These are phyloP conservation scores for Ambrosia hybrid DNA, from an alignment of 140 eudicot species.

Conservation along the genomic window DNA sequence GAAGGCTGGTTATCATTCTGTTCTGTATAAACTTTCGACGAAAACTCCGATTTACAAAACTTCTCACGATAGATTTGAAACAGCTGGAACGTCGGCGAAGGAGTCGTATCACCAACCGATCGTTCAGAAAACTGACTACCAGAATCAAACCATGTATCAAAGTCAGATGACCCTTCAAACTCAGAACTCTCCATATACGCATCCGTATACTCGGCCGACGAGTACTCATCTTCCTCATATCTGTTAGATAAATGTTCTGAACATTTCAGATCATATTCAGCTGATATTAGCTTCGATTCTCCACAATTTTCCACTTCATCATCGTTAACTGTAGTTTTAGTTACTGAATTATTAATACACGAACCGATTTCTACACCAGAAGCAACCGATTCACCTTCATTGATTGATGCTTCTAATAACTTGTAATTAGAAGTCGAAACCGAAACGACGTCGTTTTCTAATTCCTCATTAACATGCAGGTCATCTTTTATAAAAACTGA, in stretches of 20 bases:
- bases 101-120: conserved; percentile 51
- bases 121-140: conserved; percentile 93
- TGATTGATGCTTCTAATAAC: conserved; percentile 16
- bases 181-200: conserved; percentile 42
- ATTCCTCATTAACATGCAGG: conserved; percentile 20
- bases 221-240: conserved; percentile 41
- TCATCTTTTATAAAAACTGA: conserved; percentile 28
- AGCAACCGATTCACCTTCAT: conserved; percentile 39
- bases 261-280: conserved; percentile 61
- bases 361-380: conserved; percentile 31
- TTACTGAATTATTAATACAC: conserved; percentile 18
- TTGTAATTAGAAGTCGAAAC: conserved; percentile 11
- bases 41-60: conserved; percentile 49
- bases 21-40: conserved; percentile 18
- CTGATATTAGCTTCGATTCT: conserved; percentile 37
- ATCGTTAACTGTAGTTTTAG: conserved; percentile 17
- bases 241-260: conserved; percentile 53
- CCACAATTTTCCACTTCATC: conserved; percentile 38
- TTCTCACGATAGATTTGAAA: conserved; percentile 47
- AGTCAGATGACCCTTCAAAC: conserved; percentile 52
- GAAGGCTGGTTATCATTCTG: conserved; percentile 16
- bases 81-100: conserved; percentile 72
- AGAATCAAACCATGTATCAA: conserved; percentile 61
- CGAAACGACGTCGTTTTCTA: conserved; percentile 6
- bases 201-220: conserved; percentile 46